phyloP scores from a whole-genome alignment of 345 rosid species.

The Citropsis articulata region DNA sequence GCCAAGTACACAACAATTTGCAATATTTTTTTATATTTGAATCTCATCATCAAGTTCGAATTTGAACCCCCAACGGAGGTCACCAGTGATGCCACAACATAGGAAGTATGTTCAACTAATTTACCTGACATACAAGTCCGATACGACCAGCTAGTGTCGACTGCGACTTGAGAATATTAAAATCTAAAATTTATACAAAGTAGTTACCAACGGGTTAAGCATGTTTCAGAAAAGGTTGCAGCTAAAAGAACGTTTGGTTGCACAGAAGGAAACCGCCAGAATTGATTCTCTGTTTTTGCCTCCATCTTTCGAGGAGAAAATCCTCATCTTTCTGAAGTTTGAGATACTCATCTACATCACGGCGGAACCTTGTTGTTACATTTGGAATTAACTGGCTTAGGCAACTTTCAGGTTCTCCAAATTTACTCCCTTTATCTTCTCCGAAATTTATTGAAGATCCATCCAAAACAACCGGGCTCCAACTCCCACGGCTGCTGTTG shows the following conservation, averaged over 20 bases:
- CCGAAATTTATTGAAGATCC: conserved; percentile 22
- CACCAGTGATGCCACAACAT: background rate
- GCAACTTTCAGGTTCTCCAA: conserved; percentile 24
- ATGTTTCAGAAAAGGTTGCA: background rate
- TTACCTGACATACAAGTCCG: background rate
- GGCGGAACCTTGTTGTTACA: conserved; percentile 24
- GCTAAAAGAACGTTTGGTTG: conserved; percentile 41
- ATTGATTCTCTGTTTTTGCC: conserved; percentile 57
- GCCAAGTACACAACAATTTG: no score
- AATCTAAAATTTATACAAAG: conserved; percentile 4
- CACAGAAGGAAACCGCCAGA: conserved; percentile 68
- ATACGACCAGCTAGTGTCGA: background rate
- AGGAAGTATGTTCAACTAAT: background rate
- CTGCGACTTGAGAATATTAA: background rate
- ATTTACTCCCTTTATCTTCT: conserved; percentile 25
- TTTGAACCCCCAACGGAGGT: background rate
- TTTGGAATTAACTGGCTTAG: conserved; percentile 6
- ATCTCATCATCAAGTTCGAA: background rate
- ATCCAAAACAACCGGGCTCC: conserved; percentile 55
- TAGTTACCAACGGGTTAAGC: background rate
- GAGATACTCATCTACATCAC: conserved; percentile 64
- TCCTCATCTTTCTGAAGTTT: conserved; percentile 48
- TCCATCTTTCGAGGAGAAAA: conserved; percentile 60
- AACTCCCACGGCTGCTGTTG: conserved; percentile 75
- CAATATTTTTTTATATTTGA: no score